phyloP scores from a whole-genome alignment of 306 rosid species.

The Carpinus viminea region DNA sequence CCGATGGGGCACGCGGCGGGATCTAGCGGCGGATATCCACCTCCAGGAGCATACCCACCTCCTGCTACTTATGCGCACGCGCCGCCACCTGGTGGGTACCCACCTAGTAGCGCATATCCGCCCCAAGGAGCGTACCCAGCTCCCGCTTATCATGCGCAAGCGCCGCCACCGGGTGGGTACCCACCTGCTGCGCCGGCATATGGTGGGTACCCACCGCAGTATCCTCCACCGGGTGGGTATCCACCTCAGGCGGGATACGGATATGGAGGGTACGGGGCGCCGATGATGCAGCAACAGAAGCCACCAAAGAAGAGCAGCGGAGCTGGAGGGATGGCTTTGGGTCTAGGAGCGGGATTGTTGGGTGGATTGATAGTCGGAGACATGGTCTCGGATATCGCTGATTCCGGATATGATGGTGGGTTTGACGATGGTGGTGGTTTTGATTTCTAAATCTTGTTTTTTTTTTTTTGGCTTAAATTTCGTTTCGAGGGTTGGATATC shows the following conservation, averaged over 20 bases:
- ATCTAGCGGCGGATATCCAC: conserved; percentile 27
- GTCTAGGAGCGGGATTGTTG: neutral
- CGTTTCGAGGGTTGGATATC: neutral
- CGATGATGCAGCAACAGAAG: neutral
- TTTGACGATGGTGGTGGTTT: neutral
- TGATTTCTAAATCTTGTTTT: neutral
- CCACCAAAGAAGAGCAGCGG: neutral
- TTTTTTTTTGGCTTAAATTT: neutral
- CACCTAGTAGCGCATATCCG: conserved; percentile 23
- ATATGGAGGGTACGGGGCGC: neutral
- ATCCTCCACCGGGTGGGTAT: neutral
- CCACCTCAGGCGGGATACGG: neutral
- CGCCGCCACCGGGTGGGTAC: neutral
- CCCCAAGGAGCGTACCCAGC: neutral
- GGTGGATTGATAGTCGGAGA: conserved; percentile 1
- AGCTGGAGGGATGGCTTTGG: neutral
- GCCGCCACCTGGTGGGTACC: conserved; percentile 38
- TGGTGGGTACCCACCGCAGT: neutral
- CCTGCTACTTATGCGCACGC: conserved; percentile 27
- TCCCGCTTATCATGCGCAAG: neutral
- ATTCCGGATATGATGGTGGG: neutral
- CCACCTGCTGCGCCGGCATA: neutral
- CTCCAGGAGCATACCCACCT: conserved; percentile 16
- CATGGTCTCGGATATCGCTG: neutral
- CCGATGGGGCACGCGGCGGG: conserved; percentile 42